Evolutionary conservation across 2,329 filamentous ascomycete genomes (phyloP), one percentile per base, ranked within the genome.

Genomic region (Trichoderma sp.): DNA sequence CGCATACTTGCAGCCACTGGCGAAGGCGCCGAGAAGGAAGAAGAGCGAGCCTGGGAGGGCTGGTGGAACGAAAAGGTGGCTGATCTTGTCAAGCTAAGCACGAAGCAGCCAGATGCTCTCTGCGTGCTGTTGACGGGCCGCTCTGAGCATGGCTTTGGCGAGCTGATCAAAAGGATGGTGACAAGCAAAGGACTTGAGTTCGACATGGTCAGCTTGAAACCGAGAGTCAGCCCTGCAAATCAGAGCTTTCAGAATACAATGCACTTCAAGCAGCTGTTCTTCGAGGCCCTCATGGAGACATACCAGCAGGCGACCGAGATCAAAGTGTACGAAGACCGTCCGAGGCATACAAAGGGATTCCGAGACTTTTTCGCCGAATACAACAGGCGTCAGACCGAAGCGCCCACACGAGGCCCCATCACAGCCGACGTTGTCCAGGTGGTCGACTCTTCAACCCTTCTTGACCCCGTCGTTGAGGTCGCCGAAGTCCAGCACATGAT

Each of bases 1-100:
- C 91, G 91, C 77, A 95, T 99, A 77, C 91, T 99, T 29, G 91
- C 93, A 12, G 92, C 95, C 2, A 98, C 95, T 1, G 97, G 97
- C 71, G 90, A 95, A 75, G 97, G 97, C 18, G 83, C 93, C 6
- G 94, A 94, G 69, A 90, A 90, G 75, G 97, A 98, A 84, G 95
- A 98, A 83, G 87, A 89, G 59, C 91, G 92, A 29, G 95, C 90
- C 11, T 99, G 96, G 96, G 87, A 93, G 75, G 95, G 95, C 45
- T 98, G 94, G 93, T 99, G 97, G 97, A 98, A 98, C 81, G 96
- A 98, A 82, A 91, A 93, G 80, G 92, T 99, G 76, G 92, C 91
- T 73, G 90, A 95, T 80, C 89, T 98, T 35, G 95, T 97, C 56
- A 88, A 90, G 80, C 87, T 98, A 74, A 95, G 93, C 82, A 94